These are phyloP conservation scores for Daldinia childiae DNA, from an alignment of 495 filamentous ascomycete species.

Conservation along the genomic window DNA sequence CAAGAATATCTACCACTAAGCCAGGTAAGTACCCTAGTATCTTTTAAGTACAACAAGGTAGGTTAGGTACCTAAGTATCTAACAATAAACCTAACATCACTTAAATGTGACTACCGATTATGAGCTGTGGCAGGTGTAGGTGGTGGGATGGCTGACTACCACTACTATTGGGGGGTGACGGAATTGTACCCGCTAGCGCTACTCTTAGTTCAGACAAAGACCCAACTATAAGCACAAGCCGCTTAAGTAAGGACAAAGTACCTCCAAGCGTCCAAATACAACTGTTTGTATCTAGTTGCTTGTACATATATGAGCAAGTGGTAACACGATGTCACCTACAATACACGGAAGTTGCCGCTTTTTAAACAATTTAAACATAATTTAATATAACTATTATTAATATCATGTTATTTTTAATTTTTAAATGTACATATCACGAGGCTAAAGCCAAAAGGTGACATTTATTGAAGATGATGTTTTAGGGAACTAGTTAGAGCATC, in stretches of 20 bases:
- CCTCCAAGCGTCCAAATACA: background rate
- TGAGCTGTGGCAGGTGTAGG: slow-evolving; percentile 13
- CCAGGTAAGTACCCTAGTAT: slow-evolving; percentile 9
- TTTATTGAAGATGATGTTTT: too few species aligned
- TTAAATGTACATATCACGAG: too few species aligned
- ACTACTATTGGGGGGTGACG: slow-evolving; percentile 18
- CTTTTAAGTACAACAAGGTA: slow-evolving; percentile 4
- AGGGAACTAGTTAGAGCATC: too few species aligned
- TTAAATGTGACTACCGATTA: slow-evolving; percentile 7
- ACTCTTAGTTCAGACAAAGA: slow-evolving; percentile 15
- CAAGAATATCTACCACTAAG: slow-evolving; percentile 10
- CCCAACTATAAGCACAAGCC: slow-evolving; percentile 12
- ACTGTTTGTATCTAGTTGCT: background rate
- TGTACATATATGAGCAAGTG: background rate
- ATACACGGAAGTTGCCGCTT: slow-evolving; percentile 26
- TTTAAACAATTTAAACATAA: too few species aligned
- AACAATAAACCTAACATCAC: slow-evolving; percentile 1
- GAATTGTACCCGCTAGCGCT: slow-evolving; percentile 26
- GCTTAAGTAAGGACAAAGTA: slow-evolving; percentile 18
- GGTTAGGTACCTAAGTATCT: slow-evolving; percentile 8
- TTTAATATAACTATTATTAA: too few species aligned
- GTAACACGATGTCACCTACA: background rate
- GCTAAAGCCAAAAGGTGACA: too few species aligned
- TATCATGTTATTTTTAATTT: too few species aligned
- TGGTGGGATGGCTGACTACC: slow-evolving; percentile 3